Evolutionary conservation across 1,284 basidiomycete species (phyloP).

Genomic region (Malassezia dermatis): DNA sequence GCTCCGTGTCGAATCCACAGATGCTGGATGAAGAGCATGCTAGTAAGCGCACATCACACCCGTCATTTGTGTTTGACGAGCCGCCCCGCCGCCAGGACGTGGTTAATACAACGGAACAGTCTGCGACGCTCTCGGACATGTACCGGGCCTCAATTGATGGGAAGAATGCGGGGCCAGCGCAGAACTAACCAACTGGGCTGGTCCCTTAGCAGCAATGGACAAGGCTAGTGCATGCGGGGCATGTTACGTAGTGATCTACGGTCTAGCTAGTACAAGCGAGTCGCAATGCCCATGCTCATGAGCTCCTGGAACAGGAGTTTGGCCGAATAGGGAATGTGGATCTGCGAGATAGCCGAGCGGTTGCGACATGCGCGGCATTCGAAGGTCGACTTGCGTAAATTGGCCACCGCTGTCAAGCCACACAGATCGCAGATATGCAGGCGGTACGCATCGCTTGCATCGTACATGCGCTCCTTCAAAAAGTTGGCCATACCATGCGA

Average conservation of each 20-base stretch:
- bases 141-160: not conserved
- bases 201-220: not conserved
- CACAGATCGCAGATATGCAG: constrained; percentile 46
- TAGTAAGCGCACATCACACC: not conserved
- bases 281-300: constrained; percentile 46
- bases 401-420: constrained; percentile 42
- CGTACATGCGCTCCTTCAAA: constrained; percentile 53
- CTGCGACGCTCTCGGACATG: not conserved
- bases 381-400: constrained; percentile 44
- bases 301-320: constrained; percentile 80
- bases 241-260: not conserved
- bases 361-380: constrained; percentile 45
- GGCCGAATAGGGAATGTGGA: constrained; percentile 50
- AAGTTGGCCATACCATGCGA: constrained; percentile 97
- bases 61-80: not conserved
- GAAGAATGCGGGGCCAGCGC: not conserved
- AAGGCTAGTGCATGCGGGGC: not conserved
- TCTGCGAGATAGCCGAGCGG: constrained; percentile 46
- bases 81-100: not conserved
- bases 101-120: not conserved
- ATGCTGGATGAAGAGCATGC: not conserved
- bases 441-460: constrained; percentile 43
- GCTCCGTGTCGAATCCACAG: not conserved
- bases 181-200: not conserved
- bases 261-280: constrained; percentile 31